Percentiles rank a stretch among this genome's conserved stretches.
Conservation (phyloP, 2,329 filamentous ascomycete species). For the Diaporthe sp. region DNA sequence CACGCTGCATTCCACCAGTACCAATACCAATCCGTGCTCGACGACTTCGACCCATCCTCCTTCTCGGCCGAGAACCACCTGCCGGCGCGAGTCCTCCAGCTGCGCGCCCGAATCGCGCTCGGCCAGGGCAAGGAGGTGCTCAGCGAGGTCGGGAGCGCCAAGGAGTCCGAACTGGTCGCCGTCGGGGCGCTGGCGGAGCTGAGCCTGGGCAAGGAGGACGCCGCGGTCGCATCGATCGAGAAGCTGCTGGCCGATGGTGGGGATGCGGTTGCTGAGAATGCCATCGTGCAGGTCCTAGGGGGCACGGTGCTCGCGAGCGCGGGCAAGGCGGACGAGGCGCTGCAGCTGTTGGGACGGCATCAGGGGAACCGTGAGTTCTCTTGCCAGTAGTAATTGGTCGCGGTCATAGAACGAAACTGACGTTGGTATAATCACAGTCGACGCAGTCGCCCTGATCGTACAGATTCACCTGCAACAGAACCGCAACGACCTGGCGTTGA, state of each 20-base stretch:
- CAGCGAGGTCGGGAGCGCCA: constrained; percentile 72
- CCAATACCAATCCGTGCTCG: constrained; percentile 87
- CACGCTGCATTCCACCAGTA: constrained; percentile 81
- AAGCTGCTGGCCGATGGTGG: constrained; percentile 74
- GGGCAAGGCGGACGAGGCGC: constrained; percentile 86
- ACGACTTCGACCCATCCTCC: constrained; percentile 80
- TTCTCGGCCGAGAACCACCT: constrained; percentile 84
- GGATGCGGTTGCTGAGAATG: constrained; percentile 79
- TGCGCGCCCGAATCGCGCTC: constrained; percentile 86
- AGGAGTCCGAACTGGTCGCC: constrained; percentile 80
- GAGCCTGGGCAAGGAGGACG: constrained; percentile 68
- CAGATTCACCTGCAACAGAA: constrained; percentile 96
- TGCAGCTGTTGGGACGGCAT: constrained; percentile 83
- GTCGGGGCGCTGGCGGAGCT: constrained; percentile 81
- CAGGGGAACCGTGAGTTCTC: constrained; percentile 81
- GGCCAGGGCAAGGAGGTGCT: constrained; percentile 82
- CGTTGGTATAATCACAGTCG: constrained; percentile 58
- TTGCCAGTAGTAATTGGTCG: not conserved
- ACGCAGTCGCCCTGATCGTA: constrained; percentile 86
- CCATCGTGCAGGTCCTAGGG: constrained; percentile 82
- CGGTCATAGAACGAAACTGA: constrained; percentile 43
- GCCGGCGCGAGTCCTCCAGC: constrained; percentile 80
- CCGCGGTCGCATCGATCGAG: constrained; percentile 74
- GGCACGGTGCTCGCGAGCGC: constrained; percentile 86
- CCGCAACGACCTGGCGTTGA: constrained; percentile 88